Percentiles rank a stretch among this genome's conserved stretches.
Evolutionary conservation across 768 basidiomycete genomes (phyloP).

Genomic region (Chlorophyllum brunneum): DNA sequence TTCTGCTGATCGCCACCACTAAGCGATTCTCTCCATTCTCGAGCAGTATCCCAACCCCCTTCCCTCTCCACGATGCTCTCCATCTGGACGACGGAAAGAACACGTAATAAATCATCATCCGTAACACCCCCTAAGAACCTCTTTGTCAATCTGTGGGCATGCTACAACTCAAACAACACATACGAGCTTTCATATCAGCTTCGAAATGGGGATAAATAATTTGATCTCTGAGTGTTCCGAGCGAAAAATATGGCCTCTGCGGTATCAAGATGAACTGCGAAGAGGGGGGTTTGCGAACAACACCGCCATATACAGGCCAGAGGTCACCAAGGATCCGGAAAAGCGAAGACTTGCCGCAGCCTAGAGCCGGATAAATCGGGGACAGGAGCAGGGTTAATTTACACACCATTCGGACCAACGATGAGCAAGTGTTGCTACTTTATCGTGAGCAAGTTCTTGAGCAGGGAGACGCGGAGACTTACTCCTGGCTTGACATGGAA

Average conservation of each 20-base stretch:
- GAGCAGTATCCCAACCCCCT: slow-evolving; percentile 90
- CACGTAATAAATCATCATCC: slow-evolving; percentile 67
- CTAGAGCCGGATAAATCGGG: slow-evolving; percentile 27
- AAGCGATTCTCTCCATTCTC: slow-evolving; percentile 91
- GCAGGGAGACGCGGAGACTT: slow-evolving; percentile 15
- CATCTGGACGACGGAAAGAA: slow-evolving; percentile 82
- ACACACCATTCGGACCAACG: slow-evolving; percentile 86
- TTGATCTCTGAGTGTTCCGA: slow-evolving; percentile 93
- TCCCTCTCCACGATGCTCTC: slow-evolving; percentile 84
- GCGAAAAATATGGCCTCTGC: slow-evolving; percentile 91
- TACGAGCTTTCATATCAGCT: slow-evolving; percentile 74
- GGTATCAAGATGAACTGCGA: slow-evolving; percentile 92
- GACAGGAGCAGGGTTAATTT: background rate
- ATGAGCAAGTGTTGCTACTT: slow-evolving; percentile 84
- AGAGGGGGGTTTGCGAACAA: slow-evolving; percentile 85
- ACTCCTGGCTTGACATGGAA: slow-evolving; percentile 91
- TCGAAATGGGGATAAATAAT: slow-evolving; percentile 92
- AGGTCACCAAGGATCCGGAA: slow-evolving; percentile 96
- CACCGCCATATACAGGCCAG: slow-evolving; percentile 85
- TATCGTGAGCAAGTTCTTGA: slow-evolving; percentile 2
- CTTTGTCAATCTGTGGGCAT: background rate
- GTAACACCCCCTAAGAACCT: slow-evolving; percentile 53
- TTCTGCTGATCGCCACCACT: slow-evolving; percentile 97
- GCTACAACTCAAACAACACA: slow-evolving; percentile 25
- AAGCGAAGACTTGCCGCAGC: slow-evolving; percentile 85